A percentile compares a stretch with the other conserved stretches of the same genome.
These are phyloP conservation scores for Kalmusia sp. DNA, from an alignment of 2,329 filamentous ascomycete genomes.

Conservation along the genomic window DNA sequence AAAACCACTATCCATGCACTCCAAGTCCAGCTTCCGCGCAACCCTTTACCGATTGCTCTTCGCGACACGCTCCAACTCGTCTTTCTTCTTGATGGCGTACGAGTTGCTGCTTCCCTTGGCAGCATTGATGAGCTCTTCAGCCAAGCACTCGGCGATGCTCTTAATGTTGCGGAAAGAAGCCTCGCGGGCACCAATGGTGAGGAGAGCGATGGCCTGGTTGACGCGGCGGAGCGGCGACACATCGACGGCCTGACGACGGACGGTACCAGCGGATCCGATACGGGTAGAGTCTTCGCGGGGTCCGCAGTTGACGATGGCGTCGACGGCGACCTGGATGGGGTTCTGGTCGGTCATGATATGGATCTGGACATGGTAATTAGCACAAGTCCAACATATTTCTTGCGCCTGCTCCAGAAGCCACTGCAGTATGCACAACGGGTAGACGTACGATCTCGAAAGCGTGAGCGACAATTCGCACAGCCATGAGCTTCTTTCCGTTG, in stretches of 20 bases:
- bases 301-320: conserved; percentile 99
- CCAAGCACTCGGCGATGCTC: conserved; percentile 98
- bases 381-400: background rate
- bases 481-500: conserved; percentile 99
- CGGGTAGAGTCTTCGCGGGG: conserved; percentile 99
- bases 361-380: conserved; percentile 69
- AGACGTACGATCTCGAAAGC: conserved; percentile 96
- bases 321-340: conserved; percentile 99
- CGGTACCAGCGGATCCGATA: conserved; percentile 99
- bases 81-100: conserved; percentile 99
- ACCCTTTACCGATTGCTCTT: conserved; percentile 98
- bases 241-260: conserved; percentile 99
- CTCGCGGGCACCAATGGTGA: conserved; percentile 98
- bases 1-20: conserved; percentile 26
- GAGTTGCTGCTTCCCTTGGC: conserved; percentile 99
- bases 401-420: background rate
- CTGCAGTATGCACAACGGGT: background rate
- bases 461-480: conserved; percentile 98
- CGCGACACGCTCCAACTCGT: conserved; percentile 99
- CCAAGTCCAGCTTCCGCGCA: conserved; percentile 24
- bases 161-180: conserved; percentile 99
- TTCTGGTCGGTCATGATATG: conserved; percentile 99
- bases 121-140: conserved; percentile 99
- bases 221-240: conserved; percentile 98
- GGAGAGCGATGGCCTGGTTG: conserved; percentile 99